These are phyloP conservation scores for Chalciporus chontae DNA, from an alignment of 768 basidiomycete genomes.

Conservation along the genomic window DNA sequence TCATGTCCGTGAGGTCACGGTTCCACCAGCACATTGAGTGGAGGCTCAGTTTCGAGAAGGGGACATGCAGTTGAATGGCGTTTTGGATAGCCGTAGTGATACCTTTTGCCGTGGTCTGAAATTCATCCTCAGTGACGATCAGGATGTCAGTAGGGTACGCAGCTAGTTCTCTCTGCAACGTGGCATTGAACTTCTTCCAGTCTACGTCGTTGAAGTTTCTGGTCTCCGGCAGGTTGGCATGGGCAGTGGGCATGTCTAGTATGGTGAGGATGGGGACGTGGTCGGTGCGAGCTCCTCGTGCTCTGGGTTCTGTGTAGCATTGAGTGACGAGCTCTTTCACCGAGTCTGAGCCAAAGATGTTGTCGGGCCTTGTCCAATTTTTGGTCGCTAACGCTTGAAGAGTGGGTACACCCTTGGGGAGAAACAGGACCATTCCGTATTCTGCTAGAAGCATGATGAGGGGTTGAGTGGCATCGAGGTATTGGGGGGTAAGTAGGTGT, in stretches of 20 bases:
- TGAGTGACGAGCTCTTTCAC: background rate
- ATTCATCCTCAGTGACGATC: background rate
- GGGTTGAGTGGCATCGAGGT: background rate
- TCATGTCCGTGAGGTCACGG: slow-evolving; percentile 1
- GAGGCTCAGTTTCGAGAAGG: slow-evolving; percentile 8
- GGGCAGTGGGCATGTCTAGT: background rate
- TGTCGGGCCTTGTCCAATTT: background rate
- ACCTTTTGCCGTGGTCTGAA: background rate
- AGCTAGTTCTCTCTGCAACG: background rate
- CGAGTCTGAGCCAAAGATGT: background rate
- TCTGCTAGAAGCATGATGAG: background rate
- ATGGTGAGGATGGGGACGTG: background rate
- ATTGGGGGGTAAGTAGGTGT: background rate
- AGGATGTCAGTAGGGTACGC: background rate
- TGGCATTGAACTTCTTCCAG: background rate
- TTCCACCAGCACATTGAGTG: slow-evolving; percentile 25
- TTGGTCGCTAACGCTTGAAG: background rate
- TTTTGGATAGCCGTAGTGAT: slow-evolving; percentile 16
- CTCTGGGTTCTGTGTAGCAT: background rate
- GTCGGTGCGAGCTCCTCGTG: background rate
- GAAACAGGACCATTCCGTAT: background rate
- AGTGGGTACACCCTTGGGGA: background rate
- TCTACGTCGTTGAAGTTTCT: background rate
- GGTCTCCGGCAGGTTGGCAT: background rate
- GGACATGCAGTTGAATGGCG: slow-evolving; percentile 7